Conservation (phyloP, 495 filamentous ascomycete genomes). For the Daldinia vernicosa region DNA sequence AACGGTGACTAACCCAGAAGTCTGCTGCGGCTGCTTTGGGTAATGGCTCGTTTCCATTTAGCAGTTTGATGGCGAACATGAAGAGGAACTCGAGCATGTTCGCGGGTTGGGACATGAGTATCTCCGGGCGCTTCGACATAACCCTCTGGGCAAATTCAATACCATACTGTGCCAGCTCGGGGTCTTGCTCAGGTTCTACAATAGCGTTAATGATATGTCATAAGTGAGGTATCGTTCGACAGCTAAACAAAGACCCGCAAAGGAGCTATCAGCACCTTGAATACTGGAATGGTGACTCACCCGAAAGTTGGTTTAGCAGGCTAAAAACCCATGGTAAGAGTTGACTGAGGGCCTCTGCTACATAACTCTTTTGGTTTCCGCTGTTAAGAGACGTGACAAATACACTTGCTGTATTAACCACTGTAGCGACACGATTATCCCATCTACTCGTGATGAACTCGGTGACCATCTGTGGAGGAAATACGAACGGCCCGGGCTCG, state of each 20-base stretch:
- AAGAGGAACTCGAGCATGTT: constrained; percentile 73
- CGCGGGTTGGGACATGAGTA: constrained; percentile 62
- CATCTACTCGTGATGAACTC: constrained; percentile 67
- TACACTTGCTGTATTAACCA: constrained; percentile 80
- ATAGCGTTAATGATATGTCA: not conserved
- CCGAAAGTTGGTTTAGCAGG: constrained; percentile 69
- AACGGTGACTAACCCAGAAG: constrained; percentile 74
- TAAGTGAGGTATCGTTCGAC: constrained; percentile 20
- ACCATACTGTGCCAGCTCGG: constrained; percentile 62
- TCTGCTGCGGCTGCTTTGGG: constrained; percentile 80
- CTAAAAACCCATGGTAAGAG: constrained; percentile 72
- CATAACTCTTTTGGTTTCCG: constrained; percentile 47
- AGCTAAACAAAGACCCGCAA: not conserved
- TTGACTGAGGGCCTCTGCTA: constrained; percentile 57
- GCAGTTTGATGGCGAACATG: constrained; percentile 75
- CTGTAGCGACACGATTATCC: constrained; percentile 65
- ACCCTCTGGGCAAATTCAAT: constrained; percentile 70
- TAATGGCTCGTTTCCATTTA: constrained; percentile 77
- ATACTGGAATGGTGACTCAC: constrained; percentile 49
- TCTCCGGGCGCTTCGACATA: constrained; percentile 68
- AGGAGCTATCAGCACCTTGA: not conserved
- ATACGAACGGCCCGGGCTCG: constrained; percentile 77
- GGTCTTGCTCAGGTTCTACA: constrained; percentile 70
- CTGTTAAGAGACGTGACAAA: constrained; percentile 74
- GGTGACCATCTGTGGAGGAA: constrained; percentile 74